These are phyloP conservation scores for Calvatia gigantea DNA, from an alignment of 768 basidiomycete genomes.

Conservation along the genomic window DNA sequence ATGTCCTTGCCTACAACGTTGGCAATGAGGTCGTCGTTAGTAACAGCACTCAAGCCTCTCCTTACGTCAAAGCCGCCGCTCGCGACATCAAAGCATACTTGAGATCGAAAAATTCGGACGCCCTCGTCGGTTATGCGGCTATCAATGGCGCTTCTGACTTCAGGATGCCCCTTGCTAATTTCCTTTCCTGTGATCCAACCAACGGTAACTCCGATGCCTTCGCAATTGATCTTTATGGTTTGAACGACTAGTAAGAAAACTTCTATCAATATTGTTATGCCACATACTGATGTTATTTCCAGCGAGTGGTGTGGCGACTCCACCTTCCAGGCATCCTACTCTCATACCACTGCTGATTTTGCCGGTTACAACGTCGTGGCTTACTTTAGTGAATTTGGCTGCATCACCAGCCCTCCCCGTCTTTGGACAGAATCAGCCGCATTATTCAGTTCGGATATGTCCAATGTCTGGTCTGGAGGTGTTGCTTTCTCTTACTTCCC, in stretches of 20 bases:
- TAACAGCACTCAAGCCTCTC: slow-evolving; percentile 57
- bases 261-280: not conserved
- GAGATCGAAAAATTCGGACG: slow-evolving; percentile 60
- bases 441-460: slow-evolving; percentile 71
- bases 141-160: slow-evolving; percentile 70
- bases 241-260: slow-evolving; percentile 75
- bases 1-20: slow-evolving; percentile 85
- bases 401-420: slow-evolving; percentile 56
- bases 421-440: slow-evolving; percentile 78
- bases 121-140: slow-evolving; percentile 81
- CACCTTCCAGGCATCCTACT: slow-evolving; percentile 54
- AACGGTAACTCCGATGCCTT: slow-evolving; percentile 49
- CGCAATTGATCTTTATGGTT: slow-evolving; percentile 80
- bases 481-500: slow-evolving; percentile 91
- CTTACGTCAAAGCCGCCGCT: slow-evolving; percentile 89
- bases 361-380: slow-evolving; percentile 71
- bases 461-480: slow-evolving; percentile 83
- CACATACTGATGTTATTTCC: slow-evolving; percentile 12
- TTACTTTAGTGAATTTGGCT: slow-evolving; percentile 90
- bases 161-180: slow-evolving; percentile 68
- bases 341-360: slow-evolving; percentile 49
- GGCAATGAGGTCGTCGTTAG: slow-evolving; percentile 76
- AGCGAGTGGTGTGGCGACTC: slow-evolving; percentile 84
- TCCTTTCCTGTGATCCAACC: slow-evolving; percentile 71
- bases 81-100: slow-evolving; percentile 86